A percentile compares a stretch with the other conserved stretches of the same genome.
phyloP scores from a whole-genome alignment of 331 rosid species.

The Quercus tomentella region DNA sequence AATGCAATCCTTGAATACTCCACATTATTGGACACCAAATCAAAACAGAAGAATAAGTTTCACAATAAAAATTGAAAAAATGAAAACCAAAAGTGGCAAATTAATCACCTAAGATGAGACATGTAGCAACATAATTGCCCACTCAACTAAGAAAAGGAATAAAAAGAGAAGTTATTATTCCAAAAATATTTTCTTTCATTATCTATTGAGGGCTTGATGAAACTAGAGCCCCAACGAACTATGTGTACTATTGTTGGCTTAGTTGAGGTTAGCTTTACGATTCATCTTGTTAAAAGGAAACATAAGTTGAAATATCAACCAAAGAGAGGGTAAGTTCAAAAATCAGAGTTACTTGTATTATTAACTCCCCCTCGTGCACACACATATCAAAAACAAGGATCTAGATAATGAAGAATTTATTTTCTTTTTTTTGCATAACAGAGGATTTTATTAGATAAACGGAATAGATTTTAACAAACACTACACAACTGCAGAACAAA shows the following conservation, averaged over 20 bases:
- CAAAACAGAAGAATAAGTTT: background rate
- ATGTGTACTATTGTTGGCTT: background rate
- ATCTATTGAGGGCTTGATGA: background rate
- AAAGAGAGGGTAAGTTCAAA: background rate
- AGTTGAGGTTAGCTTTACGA: background rate
- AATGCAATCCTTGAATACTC: constrained; percentile 58
- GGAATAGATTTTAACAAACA: too few species aligned
- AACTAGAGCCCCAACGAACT: background rate
- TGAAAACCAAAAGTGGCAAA: background rate
- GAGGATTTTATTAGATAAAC: too few species aligned
- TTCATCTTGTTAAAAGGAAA: background rate
- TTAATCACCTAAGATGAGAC: background rate
- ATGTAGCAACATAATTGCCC: background rate
- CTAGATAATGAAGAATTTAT: too few species aligned
- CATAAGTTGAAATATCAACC: background rate
- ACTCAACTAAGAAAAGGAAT: background rate
- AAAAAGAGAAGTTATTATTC: background rate
- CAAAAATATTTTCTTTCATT: background rate
- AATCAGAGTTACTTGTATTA: too few species aligned
- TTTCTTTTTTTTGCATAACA: too few species aligned
- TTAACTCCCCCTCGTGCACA: too few species aligned
- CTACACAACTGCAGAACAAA: too few species aligned
- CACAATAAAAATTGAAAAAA: background rate
- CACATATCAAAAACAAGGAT: too few species aligned
- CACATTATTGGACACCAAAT: background rate